phyloP scores from a whole-genome alignment of 495 filamentous ascomycete genomes.

The Cetradonia linearis region DNA sequence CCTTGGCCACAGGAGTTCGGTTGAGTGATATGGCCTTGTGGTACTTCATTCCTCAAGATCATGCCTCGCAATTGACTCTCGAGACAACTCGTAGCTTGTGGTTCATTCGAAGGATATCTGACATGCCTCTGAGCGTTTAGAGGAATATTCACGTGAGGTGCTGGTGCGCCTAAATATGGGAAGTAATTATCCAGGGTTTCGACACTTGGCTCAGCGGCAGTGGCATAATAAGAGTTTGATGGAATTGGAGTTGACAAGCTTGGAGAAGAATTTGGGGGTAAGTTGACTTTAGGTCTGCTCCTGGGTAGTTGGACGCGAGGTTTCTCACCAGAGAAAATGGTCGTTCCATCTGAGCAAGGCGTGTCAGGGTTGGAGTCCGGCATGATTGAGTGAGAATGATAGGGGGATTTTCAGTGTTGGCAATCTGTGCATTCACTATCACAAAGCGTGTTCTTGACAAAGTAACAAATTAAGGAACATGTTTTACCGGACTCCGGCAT shows the following conservation, averaged over 20 bases:
- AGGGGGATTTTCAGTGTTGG: neutral
- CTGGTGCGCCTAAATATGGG: constrained; percentile 3
- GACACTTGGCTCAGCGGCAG: constrained; percentile 1
- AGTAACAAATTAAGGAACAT: neutral
- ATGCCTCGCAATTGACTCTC: constrained; percentile 36
- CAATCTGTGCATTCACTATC: neutral
- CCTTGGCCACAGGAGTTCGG: neutral
- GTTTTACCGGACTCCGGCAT: neutral
- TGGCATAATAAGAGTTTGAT: neutral
- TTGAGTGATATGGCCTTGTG: neutral
- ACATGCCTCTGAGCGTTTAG: neutral
- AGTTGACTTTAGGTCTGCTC: neutral
- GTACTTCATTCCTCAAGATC: constrained; percentile 35
- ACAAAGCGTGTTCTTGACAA: neutral
- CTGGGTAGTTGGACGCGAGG: neutral
- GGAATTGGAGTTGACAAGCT: neutral
- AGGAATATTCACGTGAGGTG: constrained; percentile 10
- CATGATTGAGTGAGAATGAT: neutral
- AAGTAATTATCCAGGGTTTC: neutral
- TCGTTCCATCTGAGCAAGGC: neutral
- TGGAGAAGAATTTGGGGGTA: neutral
- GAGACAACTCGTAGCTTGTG: constrained; percentile 16
- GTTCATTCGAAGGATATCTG: neutral
- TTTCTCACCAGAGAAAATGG: neutral
- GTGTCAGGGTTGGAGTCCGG: neutral